Base-by-base conservation (phyloP, 2,329 filamentous ascomycete species). In the Plectosphaerella cucumerina region DNA sequence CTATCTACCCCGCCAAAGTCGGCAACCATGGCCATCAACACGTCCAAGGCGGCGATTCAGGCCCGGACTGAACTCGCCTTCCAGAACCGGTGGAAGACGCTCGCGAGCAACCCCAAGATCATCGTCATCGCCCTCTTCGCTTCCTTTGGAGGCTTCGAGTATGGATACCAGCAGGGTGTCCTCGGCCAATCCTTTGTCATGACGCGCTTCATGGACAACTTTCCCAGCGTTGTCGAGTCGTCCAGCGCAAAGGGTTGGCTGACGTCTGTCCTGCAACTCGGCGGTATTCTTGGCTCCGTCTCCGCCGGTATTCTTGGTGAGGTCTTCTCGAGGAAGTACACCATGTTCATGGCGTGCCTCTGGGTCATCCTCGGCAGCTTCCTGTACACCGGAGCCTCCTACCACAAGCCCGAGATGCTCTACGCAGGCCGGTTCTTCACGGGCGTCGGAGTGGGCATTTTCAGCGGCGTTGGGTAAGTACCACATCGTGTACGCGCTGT, bases 141-240 rank as follows among this genome's bases (percentile, higher is more conserved):
- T 35, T 76, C 73, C n/a, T 70, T 77, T 20, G 74, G 75, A 52
- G 75, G 76, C 18, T 73, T 78, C 47, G 71, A 75, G 53, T 78
- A 77, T 70, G 76, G 76, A 47, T 78, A 78, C 58, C 75, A 80
- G 52, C 78, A 81, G 57, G 78, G 77, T 48, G 75, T 81, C 2
- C 64, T 81, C 3, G 75, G 76, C 33, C 74, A 80, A 56, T 76
- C 75, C 14, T 66, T 81, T 3, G 75, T 77, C 56, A 81, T 80
- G 76, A 66, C 65, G 8, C 68, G 72, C 10, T 80, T 80, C 62
- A 70, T 64, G 17, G 61, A 70, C 35, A 74, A 76, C 55, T 80
- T 80, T 58, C 76, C 76, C 0, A 65, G 68, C 1, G 69, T 79
- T 8, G 70, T 75, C 35, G 52, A 66, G 9, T 76, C 74, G 0